A percentile compares a stretch with the other conserved stretches of the same genome.
phyloP scores from a whole-genome alignment of 208 protist genomes.

The Willaertia magna region DNA sequence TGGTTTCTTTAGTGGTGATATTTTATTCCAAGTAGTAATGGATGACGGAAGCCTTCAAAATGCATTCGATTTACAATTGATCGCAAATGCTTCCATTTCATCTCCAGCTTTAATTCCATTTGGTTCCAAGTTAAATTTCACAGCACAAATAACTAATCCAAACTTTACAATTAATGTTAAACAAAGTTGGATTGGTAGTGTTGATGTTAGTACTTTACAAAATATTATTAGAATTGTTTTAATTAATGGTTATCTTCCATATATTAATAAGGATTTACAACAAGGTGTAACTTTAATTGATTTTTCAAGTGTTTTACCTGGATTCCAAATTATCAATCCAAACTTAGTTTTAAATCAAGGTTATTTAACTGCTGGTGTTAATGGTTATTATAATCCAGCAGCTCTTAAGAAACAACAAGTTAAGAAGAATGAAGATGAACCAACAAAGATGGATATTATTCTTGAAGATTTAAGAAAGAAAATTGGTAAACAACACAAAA shows the following conservation, averaged over 20 bases:
- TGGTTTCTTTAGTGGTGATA: not conserved
- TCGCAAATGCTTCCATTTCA: not conserved
- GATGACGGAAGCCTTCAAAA: not conserved
- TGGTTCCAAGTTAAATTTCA: not conserved
- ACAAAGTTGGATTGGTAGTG: not conserved
- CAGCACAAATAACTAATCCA: not conserved
- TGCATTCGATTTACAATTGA: not conserved
- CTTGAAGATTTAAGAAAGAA: too few relatives aligned
- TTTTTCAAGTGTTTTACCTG: not conserved
- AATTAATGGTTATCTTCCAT: not conserved
- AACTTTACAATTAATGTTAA: not conserved
- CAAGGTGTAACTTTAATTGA: not conserved
- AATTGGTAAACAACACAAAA: too few relatives aligned
- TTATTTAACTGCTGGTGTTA: not conserved
- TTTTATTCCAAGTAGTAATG: not conserved
- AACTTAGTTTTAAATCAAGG: not conserved
- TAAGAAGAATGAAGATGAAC: too few relatives aligned
- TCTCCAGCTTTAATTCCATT: not conserved
- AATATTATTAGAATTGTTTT: not conserved
- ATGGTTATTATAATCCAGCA: not conserved
- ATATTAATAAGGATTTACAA: not conserved
- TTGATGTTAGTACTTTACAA: not conserved
- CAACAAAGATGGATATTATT: too few relatives aligned
- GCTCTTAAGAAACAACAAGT: too few relatives aligned
- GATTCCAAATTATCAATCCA: not conserved